Conservation (phyloP, 768 basidiomycete species). For the Termitomyces eurrhizus region DNA sequence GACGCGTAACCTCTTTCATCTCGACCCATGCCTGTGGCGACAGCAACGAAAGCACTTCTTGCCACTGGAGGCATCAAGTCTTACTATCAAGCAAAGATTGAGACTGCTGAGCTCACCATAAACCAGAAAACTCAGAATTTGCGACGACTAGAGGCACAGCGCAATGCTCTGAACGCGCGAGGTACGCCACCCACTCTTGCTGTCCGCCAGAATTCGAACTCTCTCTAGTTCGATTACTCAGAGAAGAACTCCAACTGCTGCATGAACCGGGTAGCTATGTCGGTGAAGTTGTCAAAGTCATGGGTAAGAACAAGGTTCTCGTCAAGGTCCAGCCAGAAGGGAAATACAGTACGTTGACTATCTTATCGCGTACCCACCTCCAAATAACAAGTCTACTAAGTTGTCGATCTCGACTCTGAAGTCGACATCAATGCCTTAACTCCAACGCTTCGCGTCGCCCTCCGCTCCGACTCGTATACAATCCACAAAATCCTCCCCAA, state of each 20-base stretch:
- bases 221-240: constrained; percentile 70
- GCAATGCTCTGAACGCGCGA: constrained; percentile 95
- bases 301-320: constrained; percentile 98
- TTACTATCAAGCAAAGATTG: constrained; percentile 96
- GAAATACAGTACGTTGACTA: constrained; percentile 84
- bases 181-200: constrained; percentile 41
- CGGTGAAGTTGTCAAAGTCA: constrained; percentile 95
- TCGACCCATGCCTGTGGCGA: constrained; percentile 38
- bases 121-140: constrained; percentile 97
- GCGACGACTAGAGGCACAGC: constrained; percentile 90
- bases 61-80: constrained; percentile 72
- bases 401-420: constrained; percentile 90
- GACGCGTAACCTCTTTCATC: constrained; percentile 25
- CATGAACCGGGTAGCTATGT: constrained; percentile 93
- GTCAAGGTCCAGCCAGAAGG: constrained; percentile 99
- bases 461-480: constrained; percentile 94
- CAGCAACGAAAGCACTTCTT: constrained; percentile 31
- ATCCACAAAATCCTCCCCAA: constrained; percentile 96
- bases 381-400: constrained; percentile 33
- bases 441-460: constrained; percentile 86
- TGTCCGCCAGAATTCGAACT: neutral
- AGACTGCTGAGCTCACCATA: constrained; percentile 86
- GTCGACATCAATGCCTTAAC: constrained; percentile 79
- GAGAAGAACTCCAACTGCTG: constrained; percentile 77
- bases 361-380: no score